Conservation (phyloP, 352 stramenopile genomes). For the Globisporangium takayamanum region DNA sequence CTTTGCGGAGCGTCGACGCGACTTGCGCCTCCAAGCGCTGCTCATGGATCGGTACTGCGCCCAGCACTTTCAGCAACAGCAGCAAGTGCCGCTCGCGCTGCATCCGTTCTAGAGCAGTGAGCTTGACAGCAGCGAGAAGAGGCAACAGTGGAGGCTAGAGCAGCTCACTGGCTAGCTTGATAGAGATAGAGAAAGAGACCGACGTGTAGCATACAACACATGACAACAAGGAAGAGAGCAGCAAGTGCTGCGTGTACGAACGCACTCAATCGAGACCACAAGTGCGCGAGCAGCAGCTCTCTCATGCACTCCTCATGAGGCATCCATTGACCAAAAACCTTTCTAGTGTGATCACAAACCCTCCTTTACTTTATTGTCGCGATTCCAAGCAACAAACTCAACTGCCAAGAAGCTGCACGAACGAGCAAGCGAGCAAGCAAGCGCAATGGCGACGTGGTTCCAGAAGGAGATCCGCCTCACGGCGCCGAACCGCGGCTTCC, state of each 20-base stretch:
- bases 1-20: conserved; percentile 64
- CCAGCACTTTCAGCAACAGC: conserved; percentile 30
- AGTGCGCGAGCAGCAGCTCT: too few relatives aligned
- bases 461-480: conserved; percentile 85
- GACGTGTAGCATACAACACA: neutral
- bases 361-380: neutral
- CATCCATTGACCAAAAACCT: too few relatives aligned
- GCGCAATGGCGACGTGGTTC: conserved; percentile 61
- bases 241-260: too few relatives aligned
- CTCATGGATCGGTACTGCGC: conserved; percentile 60
- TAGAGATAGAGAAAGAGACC: too few relatives aligned
- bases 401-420: neutral
- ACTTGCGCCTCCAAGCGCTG: conserved; percentile 50
- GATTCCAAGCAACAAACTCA: conserved; percentile 4
- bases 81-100: conserved; percentile 1
- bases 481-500: conserved; percentile 73
- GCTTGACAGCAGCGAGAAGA: neutral
- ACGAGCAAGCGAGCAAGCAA: neutral
- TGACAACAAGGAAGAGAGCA: too few relatives aligned
- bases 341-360: neutral
- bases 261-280: too few relatives aligned
- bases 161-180: too few relatives aligned
- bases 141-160: too few relatives aligned
- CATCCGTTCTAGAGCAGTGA: conserved; percentile 1
- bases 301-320: too few relatives aligned